A percentile compares a stretch with the other conserved stretches of the same genome.
These are phyloP conservation scores for Leucaena leucocephala DNA, from an alignment of 306 rosid species.

Conservation along the genomic window DNA sequence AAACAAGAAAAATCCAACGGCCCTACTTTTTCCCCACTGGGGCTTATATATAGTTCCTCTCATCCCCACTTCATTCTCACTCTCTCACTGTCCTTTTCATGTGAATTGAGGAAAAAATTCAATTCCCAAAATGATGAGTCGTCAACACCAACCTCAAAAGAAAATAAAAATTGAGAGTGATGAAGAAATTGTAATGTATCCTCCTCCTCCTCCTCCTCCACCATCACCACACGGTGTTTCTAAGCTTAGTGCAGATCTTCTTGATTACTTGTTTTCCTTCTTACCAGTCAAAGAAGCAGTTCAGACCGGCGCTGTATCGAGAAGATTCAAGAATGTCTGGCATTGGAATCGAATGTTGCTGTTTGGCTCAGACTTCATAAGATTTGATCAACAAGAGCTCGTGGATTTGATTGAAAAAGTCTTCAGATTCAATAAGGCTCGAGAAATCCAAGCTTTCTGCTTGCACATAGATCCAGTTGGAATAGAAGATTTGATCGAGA, in stretches of 20 bases:
- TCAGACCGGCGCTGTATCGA: neutral
- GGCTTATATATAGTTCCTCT: neutral
- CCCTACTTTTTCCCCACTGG: neutral
- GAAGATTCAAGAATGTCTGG: constrained; percentile 15
- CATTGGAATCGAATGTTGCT: neutral
- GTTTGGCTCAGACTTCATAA: constrained; percentile 12
- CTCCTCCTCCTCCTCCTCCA: neutral
- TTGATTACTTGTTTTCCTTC: constrained; percentile 35
- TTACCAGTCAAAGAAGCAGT: constrained; percentile 37
- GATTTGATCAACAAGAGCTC: neutral
- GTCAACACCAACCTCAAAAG: neutral
- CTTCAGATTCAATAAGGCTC: constrained; percentile 26
- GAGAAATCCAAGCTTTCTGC: constrained; percentile 7
- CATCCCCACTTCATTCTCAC: neutral
- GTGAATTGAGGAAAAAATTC: neutral
- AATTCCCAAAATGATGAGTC: constrained; percentile 20
- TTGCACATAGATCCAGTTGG: constrained; percentile 29
- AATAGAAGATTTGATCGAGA: neutral
- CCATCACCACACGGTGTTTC: neutral
- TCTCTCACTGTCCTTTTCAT: neutral
- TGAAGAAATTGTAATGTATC: neutral
- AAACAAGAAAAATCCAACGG: neutral
- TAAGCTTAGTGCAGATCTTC: constrained; percentile 17
- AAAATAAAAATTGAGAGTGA: neutral
- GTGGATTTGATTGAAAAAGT: neutral